Conservation (phyloP, 306 rosid genomes). For the Cucurbita moschata region DNA sequence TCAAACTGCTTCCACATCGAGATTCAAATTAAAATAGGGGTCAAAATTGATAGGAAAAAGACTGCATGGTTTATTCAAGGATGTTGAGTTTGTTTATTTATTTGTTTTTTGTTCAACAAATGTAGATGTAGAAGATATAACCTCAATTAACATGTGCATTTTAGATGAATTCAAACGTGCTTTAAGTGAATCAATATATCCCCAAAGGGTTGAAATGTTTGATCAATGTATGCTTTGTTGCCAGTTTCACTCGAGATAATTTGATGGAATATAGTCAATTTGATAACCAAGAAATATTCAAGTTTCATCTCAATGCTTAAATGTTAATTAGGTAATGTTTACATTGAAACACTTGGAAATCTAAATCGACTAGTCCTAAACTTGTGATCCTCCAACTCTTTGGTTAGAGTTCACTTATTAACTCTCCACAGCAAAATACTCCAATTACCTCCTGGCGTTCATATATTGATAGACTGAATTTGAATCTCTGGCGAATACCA, state of each 20-base stretch:
- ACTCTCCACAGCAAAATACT: neutral
- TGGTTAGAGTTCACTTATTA: conserved; percentile 5
- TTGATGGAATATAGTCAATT: neutral
- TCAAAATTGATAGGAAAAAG: no score
- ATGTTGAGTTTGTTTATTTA: no score
- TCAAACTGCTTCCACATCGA: no score
- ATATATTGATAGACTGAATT: neutral
- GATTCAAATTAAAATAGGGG: no score
- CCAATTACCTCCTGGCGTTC: neutral
- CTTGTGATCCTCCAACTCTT: conserved; percentile 1
- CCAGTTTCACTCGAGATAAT: neutral
- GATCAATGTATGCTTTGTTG: neutral
- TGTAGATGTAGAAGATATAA: no score
- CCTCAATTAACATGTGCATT: no score
- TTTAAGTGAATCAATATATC: neutral
- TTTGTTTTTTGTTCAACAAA: no score
- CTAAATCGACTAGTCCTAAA: neutral
- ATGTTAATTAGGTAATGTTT: neutral
- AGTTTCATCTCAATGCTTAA: neutral
- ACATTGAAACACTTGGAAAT: neutral
- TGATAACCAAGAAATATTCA: neutral
- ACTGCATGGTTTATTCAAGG: no score
- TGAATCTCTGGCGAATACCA: neutral
- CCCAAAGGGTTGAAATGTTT: neutral
- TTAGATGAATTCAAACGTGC: no score